Percentiles rank a stretch among this genome's conserved stretches.
Evolutionary conservation across 148 eudicot genomes (phyloP).

Genomic region (Persicaria maculosa): DNA sequence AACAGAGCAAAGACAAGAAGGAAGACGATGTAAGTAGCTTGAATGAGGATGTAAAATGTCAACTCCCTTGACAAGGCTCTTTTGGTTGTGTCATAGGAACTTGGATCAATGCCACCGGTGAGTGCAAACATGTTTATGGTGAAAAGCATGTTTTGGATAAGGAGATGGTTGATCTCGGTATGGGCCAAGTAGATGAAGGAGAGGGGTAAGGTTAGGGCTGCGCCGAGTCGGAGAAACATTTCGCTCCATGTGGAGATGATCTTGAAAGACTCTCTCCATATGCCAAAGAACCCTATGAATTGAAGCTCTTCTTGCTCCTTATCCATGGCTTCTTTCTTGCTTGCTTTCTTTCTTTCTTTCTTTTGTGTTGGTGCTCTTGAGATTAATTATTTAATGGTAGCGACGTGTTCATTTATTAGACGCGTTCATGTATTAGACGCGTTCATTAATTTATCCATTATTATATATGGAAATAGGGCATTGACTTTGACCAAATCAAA

Average conservation of each 20-base stretch:
- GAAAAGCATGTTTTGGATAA: not conserved
- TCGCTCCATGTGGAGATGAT: slow-evolving; percentile 1
- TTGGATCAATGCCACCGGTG: not conserved
- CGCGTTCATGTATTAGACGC: too few species aligned
- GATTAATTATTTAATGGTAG: not conserved
- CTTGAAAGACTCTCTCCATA: slow-evolving; percentile 9
- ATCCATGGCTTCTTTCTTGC: slow-evolving; percentile 1
- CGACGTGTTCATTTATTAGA: not conserved
- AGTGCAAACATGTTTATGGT: not conserved
- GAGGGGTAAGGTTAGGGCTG: slow-evolving; percentile 9
- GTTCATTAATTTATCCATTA: too few species aligned
- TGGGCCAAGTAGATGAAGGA: slow-evolving; percentile 12
- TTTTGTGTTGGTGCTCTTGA: not conserved
- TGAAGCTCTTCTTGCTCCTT: slow-evolving; percentile 14
- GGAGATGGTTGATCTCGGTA: slow-evolving; percentile 1
- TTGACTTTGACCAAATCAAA: too few species aligned
- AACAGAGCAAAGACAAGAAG: slow-evolving; percentile 31
- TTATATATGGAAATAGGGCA: too few species aligned
- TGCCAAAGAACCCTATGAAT: slow-evolving; percentile 12
- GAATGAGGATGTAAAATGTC: slow-evolving; percentile 13
- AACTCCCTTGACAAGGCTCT: not conserved
- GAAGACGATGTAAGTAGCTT: slow-evolving; percentile 19
- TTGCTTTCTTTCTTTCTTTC: not conserved
- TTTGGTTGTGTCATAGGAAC: not conserved
- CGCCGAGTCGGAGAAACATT: not conserved